A percentile compares a stretch with the other conserved stretches of the same genome.
phyloP scores from a whole-genome alignment of 139 green algal genomes.

The Volvox africanus region DNA sequence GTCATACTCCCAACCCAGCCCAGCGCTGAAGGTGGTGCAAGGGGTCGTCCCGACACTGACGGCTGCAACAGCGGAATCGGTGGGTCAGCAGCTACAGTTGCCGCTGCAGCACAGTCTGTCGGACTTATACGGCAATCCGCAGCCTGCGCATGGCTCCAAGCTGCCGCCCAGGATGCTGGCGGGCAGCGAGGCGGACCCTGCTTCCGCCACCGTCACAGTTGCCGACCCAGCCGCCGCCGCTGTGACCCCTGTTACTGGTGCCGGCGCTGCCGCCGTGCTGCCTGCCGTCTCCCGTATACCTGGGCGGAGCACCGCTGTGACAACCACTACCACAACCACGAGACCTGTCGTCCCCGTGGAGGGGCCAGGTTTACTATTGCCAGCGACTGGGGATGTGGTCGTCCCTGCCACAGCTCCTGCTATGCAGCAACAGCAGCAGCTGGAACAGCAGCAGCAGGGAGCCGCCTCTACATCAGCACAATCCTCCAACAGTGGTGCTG shows the following conservation, averaged over 20 bases:
- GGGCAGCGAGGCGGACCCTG: background rate
- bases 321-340: background rate
- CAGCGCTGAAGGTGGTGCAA: background rate
- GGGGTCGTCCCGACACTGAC: background rate
- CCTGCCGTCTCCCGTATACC: background rate
- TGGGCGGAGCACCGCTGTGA: too few species aligned
- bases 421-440: background rate
- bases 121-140: constrained; percentile 39
- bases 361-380: background rate
- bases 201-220: background rate
- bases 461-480: background rate
- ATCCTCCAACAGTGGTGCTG: background rate
- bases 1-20: too few species aligned
- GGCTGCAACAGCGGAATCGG: background rate
- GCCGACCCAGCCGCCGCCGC: background rate
- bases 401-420: background rate
- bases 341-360: background rate
- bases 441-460: background rate
- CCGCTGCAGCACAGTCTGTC: constrained; percentile 45
- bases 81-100: too few species aligned
- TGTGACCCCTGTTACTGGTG: background rate
- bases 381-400: background rate
- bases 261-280: background rate
- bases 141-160: background rate
- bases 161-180: constrained; percentile 38